phyloP scores from a whole-genome alignment of 495 filamentous ascomycete species.

The Aspergillus asperescens region DNA sequence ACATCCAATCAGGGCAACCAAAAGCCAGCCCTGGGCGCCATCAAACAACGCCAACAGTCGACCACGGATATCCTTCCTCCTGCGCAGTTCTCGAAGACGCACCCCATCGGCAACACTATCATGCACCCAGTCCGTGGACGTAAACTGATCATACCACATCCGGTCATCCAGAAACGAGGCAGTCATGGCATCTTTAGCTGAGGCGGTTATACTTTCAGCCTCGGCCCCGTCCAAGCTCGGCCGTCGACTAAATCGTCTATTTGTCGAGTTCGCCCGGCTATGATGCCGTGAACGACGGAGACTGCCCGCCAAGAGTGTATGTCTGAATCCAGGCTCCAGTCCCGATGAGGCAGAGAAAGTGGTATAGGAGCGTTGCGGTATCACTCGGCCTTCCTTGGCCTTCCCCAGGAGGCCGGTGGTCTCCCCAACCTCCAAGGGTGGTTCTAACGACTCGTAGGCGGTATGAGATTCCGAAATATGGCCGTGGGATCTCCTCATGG shows the following conservation, averaged over 20 bases:
- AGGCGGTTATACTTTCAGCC: slow-evolving; percentile 42
- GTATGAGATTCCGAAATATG: slow-evolving; percentile 36
- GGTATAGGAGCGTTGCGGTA: slow-evolving; percentile 39
- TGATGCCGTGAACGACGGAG: slow-evolving; percentile 56
- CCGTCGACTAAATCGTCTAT: slow-evolving; percentile 49
- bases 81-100: slow-evolving; percentile 74
- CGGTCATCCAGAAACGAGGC: slow-evolving; percentile 68
- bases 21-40: slow-evolving; percentile 88
- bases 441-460: slow-evolving; percentile 34
- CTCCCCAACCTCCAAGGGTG: slow-evolving; percentile 32
- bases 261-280: slow-evolving; percentile 60
- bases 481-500: slow-evolving; percentile 32
- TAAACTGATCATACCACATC: slow-evolving; percentile 99
- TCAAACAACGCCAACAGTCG: slow-evolving; percentile 73
- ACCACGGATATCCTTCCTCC: slow-evolving; percentile 78
- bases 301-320: slow-evolving; percentile 34
- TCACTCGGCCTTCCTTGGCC: slow-evolving; percentile 13
- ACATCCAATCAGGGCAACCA: slow-evolving; percentile 86
- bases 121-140: slow-evolving; percentile 97
- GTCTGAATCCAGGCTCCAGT: slow-evolving; percentile 27
- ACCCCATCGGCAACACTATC: slow-evolving; percentile 94
- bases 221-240: slow-evolving; percentile 30
- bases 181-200: slow-evolving; percentile 52
- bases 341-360: slow-evolving; percentile 32
- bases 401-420: slow-evolving; percentile 35